phyloP scores from a whole-genome alignment of 768 basidiomycete genomes.

The Lentinula sp. region DNA sequence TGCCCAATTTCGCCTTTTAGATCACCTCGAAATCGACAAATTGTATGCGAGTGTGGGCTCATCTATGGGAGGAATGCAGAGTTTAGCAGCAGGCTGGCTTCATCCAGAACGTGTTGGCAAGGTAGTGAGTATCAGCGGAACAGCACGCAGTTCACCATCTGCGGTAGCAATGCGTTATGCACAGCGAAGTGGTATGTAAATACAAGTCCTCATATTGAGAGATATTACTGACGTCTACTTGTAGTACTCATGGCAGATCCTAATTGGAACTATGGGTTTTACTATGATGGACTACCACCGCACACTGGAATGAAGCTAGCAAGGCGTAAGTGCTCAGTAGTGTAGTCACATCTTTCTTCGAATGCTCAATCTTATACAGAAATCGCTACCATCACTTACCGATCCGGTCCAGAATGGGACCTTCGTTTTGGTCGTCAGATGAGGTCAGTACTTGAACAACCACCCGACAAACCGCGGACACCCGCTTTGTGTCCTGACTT shows the following conservation, averaged over 20 bases:
- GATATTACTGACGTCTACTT: not conserved
- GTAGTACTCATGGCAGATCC: slow-evolving; percentile 98
- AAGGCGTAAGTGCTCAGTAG: slow-evolving; percentile 51
- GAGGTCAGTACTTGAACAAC: slow-evolving; percentile 33
- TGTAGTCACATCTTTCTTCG: not conserved
- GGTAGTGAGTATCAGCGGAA: slow-evolving; percentile 91
- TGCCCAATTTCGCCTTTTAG: slow-evolving; percentile 84
- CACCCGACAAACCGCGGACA: slow-evolving; percentile 24
- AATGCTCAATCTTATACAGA: slow-evolving; percentile 41
- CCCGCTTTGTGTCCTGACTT: slow-evolving; percentile 96
- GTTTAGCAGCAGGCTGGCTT: slow-evolving; percentile 91
- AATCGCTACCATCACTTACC: slow-evolving; percentile 98
- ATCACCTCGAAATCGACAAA: slow-evolving; percentile 75
- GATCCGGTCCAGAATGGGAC: slow-evolving; percentile 99
- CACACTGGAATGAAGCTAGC: slow-evolving; percentile 99
- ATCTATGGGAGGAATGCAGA: slow-evolving; percentile 99
- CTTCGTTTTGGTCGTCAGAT: slow-evolving; percentile 88
- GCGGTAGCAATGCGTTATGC: slow-evolving; percentile 96
- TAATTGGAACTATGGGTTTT: slow-evolving; percentile 99
- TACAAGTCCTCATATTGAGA: not conserved
- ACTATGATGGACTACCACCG: slow-evolving; percentile 92
- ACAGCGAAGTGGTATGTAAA: slow-evolving; percentile 81
- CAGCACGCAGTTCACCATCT: slow-evolving; percentile 85
- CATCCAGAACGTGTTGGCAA: slow-evolving; percentile 85
- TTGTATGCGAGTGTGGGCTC: slow-evolving; percentile 92